These are phyloP conservation scores for Gossypium australe DNA, from an alignment of 345 rosid genomes.

Conservation along the genomic window DNA sequence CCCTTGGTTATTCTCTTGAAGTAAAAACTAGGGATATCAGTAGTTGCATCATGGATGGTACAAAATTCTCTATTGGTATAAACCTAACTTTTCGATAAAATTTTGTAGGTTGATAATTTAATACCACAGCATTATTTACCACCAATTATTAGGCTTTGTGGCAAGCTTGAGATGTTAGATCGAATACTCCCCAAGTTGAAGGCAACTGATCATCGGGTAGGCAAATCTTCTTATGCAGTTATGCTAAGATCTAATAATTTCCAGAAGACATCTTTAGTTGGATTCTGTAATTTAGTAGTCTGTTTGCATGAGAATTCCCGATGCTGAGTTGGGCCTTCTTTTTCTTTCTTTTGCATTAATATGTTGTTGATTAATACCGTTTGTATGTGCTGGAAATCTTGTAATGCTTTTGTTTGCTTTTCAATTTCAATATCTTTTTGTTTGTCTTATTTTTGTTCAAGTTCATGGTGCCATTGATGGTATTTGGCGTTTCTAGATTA, in stretches of 20 bases:
- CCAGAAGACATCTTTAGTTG: background rate
- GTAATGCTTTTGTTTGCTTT: background rate
- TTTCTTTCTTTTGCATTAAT: background rate
- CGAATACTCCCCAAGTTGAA: slow-evolving; percentile 79
- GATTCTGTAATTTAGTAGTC: background rate
- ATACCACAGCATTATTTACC: slow-evolving; percentile 84
- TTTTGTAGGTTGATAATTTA: slow-evolving; percentile 59
- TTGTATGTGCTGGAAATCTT: background rate
- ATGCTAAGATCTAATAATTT: background rate
- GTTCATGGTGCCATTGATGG: background rate
- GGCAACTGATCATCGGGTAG: slow-evolving; percentile 93
- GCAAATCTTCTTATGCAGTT: slow-evolving; percentile 6
- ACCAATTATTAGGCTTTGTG: slow-evolving; percentile 71
- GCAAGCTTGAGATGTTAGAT: slow-evolving; percentile 98
- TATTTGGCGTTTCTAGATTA: slow-evolving; percentile 2
- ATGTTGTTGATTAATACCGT: background rate
- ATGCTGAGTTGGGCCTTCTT: background rate
- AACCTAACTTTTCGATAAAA: slow-evolving; percentile 7
- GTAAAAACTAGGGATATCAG: background rate
- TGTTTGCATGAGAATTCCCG: background rate
- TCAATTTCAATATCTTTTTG: background rate
- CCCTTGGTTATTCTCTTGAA: background rate
- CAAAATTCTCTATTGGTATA: slow-evolving; percentile 2
- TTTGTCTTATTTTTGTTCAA: background rate
- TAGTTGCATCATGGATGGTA: background rate